Conservation (phyloP, 2,329 filamentous ascomycete genomes). For the Hypomyces perniciosus region DNA sequence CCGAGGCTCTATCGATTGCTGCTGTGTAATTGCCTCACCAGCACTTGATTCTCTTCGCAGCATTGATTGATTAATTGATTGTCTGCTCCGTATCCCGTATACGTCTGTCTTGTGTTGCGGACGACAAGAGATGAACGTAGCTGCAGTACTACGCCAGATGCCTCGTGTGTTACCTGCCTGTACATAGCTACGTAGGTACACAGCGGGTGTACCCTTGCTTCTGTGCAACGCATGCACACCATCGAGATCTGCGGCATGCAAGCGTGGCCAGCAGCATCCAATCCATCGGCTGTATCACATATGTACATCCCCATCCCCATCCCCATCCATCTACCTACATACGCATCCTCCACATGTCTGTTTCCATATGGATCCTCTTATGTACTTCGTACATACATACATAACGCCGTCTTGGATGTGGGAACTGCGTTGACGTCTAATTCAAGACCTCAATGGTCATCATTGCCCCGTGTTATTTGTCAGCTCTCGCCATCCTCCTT, state of each 20-base stretch:
- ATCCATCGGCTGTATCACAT: slow-evolving; percentile 1
- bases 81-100: no score
- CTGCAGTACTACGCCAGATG: no score
- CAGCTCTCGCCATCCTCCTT: neutral
- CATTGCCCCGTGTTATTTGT: neutral
- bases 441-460: neutral
- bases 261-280: neutral
- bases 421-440: no score
- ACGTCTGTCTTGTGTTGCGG: no score
- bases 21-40: no score
- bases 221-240: slow-evolving; percentile 19
- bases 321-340: neutral
- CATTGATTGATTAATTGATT: no score
- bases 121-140: no score
- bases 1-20: no score
- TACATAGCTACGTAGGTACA: neutral
- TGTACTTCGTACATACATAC: neutral
- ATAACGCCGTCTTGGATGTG: neutral
- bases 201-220: slow-evolving; percentile 12
- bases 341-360: neutral
- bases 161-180: neutral
- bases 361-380: neutral
- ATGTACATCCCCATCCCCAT: neutral
- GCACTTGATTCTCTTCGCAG: no score
- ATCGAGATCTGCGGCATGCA: slow-evolving; percentile 24